These are phyloP conservation scores for Phytophthora syringae DNA, from an alignment of 352 stramenopile species.

Conservation along the genomic window DNA sequence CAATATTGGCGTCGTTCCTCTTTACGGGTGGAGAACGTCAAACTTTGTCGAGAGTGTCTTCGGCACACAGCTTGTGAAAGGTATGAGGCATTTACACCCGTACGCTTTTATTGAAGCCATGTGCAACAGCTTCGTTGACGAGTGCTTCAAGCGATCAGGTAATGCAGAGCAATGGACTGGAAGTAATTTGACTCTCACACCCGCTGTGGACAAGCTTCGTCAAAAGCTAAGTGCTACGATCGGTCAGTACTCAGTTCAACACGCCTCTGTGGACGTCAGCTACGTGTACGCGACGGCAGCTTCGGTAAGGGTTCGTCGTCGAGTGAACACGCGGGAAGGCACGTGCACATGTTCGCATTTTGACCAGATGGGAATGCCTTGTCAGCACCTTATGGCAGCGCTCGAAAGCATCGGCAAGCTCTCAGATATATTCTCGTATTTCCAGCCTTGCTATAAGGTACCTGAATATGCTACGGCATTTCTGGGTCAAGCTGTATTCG, in stretches of 20 bases:
- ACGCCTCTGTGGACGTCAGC: background rate
- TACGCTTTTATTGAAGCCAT: conserved; percentile 1
- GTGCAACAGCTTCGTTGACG: conserved; percentile 3
- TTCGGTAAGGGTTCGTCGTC: background rate
- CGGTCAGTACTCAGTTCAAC: background rate
- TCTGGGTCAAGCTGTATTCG: background rate
- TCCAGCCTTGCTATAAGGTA: background rate
- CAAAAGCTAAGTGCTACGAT: background rate
- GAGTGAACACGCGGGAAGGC: background rate
- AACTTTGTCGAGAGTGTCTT: conserved; percentile 16
- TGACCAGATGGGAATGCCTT: background rate
- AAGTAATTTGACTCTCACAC: background rate
- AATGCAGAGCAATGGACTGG: background rate
- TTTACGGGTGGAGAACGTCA: conserved; percentile 8
- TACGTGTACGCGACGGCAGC: background rate
- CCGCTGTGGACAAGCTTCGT: background rate
- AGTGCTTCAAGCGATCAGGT: background rate
- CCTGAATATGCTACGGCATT: background rate
- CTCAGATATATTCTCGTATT: background rate
- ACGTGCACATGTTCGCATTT: background rate
- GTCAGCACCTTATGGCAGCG: background rate
- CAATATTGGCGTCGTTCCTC: background rate
- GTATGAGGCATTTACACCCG: background rate
- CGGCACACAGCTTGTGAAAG: conserved; percentile 1
- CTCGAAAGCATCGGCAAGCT: background rate